Evolutionary conservation across 257 asterid genomes (phyloP).

Genomic region (Penstemon davidsonii): DNA sequence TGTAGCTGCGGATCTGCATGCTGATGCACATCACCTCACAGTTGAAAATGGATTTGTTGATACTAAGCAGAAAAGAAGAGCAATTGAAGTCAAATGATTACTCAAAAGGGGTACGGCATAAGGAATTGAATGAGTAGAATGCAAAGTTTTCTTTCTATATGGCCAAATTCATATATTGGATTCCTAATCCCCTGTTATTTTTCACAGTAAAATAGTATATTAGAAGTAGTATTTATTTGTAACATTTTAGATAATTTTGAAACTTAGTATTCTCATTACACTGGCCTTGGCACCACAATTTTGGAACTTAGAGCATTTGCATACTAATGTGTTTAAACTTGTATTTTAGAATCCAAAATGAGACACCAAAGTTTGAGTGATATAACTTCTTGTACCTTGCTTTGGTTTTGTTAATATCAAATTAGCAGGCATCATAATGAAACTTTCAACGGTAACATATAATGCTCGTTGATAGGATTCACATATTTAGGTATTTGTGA

Average conservation of each 20-base stretch:
- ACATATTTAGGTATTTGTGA: no score
- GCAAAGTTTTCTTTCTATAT: background rate
- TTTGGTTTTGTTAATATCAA: background rate
- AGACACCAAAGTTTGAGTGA: constrained; percentile 6
- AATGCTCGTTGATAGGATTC: background rate
- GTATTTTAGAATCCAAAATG: constrained; percentile 12
- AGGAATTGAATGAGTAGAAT: constrained; percentile 26
- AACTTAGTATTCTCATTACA: background rate
- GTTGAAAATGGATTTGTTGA: constrained; percentile 30
- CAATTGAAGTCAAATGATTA: constrained; percentile 21
- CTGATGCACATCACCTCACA: constrained; percentile 22
- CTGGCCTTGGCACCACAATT: constrained; percentile 20
- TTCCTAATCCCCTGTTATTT: background rate
- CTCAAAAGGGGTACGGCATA: background rate
- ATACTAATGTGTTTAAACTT: background rate
- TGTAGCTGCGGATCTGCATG: constrained; percentile 26
- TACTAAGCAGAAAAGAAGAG: constrained; percentile 19
- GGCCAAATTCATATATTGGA: background rate
- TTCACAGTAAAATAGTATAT: constrained; percentile 1
- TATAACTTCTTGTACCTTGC: background rate
- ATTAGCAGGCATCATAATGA: background rate
- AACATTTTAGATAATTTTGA: constrained; percentile 8
- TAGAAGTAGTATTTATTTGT: constrained; percentile 2
- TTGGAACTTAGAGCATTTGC: constrained; percentile 2
- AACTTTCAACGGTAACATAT: background rate